Evolutionary conservation across 106 monocot species (phyloP), one percentile per base, ranked within the genome.

Genomic region (Alisma plantagoaquatica): DNA sequence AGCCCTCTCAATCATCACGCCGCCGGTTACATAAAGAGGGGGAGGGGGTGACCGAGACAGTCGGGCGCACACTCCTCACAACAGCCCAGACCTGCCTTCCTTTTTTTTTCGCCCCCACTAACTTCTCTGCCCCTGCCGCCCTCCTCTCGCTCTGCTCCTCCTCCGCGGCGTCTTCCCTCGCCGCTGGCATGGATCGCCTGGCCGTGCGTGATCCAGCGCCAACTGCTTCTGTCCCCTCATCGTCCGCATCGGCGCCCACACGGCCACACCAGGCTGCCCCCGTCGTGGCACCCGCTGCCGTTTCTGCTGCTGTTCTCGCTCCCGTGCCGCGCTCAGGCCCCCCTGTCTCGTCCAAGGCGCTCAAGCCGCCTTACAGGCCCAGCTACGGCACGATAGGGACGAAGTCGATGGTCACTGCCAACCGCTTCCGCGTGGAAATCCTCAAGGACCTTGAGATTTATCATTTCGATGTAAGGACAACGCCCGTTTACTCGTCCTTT

Each of bases 401-500:
- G 27, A 60, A 60, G 28, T 15, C 17, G 30, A 27, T 27, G 14
- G 18, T 60, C 10, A 6, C 27, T 4, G 28, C 60, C 10, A 60
- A 60, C 30, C 60, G 47, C 17, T 47, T 60, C 17, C 27, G 25
- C 21, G 60, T 60, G 0, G 16, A 47, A 19, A 18, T 60, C 19
- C 1, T 46, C 1, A 10, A 46, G 18, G 35, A 6, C 14, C 20
- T 41, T 28, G 18, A 28, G 2, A 28, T 60, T n/a, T 47, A 17
- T 47, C 60, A 60, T 29, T 60, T 46, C 22, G 60, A 60, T 29
- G 60, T 60, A 16, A 29, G 60, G 45, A 27, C 14, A 5, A 19
- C 20, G 51, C 47, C 23, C 47, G 0, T 23, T 54, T 1, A 18
- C 43, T 18, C 15, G 2, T 33, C 11, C 12, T 20, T 56, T 30